Conservation (phyloP, 495 filamentous ascomycete species). For the Neurospora pannonica region DNA sequence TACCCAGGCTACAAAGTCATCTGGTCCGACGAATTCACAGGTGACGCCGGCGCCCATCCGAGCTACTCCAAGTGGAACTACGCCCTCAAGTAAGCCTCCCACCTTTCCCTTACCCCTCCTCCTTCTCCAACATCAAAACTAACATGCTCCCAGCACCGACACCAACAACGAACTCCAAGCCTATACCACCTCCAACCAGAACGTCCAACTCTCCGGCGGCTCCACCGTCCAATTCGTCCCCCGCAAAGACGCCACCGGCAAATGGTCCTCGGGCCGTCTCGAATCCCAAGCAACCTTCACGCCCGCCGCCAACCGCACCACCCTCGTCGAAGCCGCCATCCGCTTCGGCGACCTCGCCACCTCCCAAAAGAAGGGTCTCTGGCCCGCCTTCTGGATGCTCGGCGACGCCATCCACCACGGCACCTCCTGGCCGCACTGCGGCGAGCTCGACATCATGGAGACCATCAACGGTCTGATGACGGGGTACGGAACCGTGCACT, state of each 20-base stretch:
- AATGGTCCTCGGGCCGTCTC: conserved; percentile 43
- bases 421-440: conserved; percentile 38
- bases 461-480: conserved; percentile 36
- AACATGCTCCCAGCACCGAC: conserved; percentile 17
- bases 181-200: conserved; percentile 32
- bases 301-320: conserved; percentile 30
- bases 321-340: conserved; percentile 30
- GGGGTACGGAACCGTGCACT: conserved; percentile 41
- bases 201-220: conserved; percentile 38
- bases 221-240: conserved; percentile 38
- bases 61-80: conserved; percentile 27
- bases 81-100: conserved; percentile 19
- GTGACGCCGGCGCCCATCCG: conserved; percentile 12
- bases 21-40: conserved; percentile 21
- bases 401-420: conserved; percentile 40
- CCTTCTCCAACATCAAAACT: neutral
- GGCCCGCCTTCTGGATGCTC: conserved; percentile 47
- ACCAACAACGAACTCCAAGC: conserved; percentile 37
- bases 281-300: conserved; percentile 34
- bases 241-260: conserved; percentile 21
- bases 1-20: conserved; percentile 17
- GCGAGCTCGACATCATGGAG: conserved; percentile 47
- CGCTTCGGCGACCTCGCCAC: conserved; percentile 28
- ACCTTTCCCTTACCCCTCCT: neutral
- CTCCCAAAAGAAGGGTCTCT: conserved; percentile 35